These are phyloP conservation scores for Nasturtium officinale DNA, from an alignment of 345 rosid species.

Conservation along the genomic window DNA sequence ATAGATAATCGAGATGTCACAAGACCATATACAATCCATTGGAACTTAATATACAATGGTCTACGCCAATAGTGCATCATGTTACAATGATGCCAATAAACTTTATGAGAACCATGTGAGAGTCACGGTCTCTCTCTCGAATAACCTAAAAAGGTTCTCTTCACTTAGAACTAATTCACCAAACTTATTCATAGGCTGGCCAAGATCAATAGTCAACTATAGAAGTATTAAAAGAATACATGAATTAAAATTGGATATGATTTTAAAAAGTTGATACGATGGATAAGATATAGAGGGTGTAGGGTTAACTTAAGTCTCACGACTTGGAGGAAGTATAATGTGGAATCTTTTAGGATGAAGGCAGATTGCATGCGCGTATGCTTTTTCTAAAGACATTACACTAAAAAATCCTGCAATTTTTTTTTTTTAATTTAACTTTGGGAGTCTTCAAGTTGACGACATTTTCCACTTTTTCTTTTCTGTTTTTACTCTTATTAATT, in stretches of 20 bases:
- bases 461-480: conserved; percentile 19
- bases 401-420: conserved; percentile 9
- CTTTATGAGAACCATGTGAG: conserved; percentile 7
- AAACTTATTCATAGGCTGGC: conserved; percentile 15
- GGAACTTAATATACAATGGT: not conserved
- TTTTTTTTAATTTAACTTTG: conserved; percentile 10
- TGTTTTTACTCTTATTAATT: not conserved
- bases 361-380: conserved; percentile 45
- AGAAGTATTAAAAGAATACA: not conserved
- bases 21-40: not conserved
- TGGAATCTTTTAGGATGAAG: conserved; percentile 40
- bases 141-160: not conserved
- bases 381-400: conserved; percentile 41
- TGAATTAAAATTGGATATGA: not conserved
- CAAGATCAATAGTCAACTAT: conserved; percentile 13
- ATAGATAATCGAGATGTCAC: not conserved
- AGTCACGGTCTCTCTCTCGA: not conserved
- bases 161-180: conserved; percentile 2
- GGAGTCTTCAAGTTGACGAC: conserved; percentile 39
- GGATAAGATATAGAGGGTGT: conserved; percentile 26
- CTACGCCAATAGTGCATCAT: not conserved
- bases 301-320: conserved; percentile 42
- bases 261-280: not conserved
- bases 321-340: conserved; percentile 28
- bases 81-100: conserved; percentile 15